Percentiles rank a stretch among this genome's conserved stretches.
Evolutionary conservation across 1,139 yeast genomes (phyloP).

Genomic region (Hemisphaericaspora xylofermentans): DNA sequence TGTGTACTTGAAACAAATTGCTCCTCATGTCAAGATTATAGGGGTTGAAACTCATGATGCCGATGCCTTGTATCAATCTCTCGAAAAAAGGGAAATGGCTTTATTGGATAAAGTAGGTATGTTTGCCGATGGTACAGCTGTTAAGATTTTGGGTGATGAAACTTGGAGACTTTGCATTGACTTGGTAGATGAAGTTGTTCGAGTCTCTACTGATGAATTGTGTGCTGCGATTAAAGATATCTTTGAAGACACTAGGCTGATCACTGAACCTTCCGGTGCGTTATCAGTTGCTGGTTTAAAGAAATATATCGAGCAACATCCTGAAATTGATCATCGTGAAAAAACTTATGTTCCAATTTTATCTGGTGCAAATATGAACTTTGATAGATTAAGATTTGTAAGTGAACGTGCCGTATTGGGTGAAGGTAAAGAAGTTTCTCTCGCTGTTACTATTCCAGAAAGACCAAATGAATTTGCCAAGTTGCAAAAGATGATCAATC

Average conservation of each 20-base stretch:
- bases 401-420: slow-evolving; percentile 97
- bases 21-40: slow-evolving; percentile 94
- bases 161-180: slow-evolving; percentile 79
- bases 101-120: slow-evolving; percentile 75
- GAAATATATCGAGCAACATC: slow-evolving; percentile 66
- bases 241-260: slow-evolving; percentile 90
- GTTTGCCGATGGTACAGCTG: slow-evolving; percentile 99
- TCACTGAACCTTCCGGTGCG: slow-evolving; percentile 97
- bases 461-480: slow-evolving; percentile 83
- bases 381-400: slow-evolving; percentile 93
- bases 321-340: slow-evolving; percentile 68
- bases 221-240: slow-evolving; percentile 98
- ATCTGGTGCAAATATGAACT: slow-evolving; percentile 98
- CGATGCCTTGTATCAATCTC: slow-evolving; percentile 80
- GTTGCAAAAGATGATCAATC: slow-evolving; percentile 73
- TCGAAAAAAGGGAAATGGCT: slow-evolving; percentile 54
- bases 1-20: slow-evolving; percentile 85
- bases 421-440: slow-evolving; percentile 93
- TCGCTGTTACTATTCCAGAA: slow-evolving; percentile 89
- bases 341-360: slow-evolving; percentile 80
- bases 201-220: slow-evolving; percentile 89
- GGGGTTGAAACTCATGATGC: slow-evolving; percentile 98
- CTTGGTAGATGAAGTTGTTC: slow-evolving; percentile 83
- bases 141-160: slow-evolving; percentile 83
- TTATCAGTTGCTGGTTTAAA: slow-evolving; percentile 92